Percentiles rank a stretch among this genome's conserved stretches.
Evolutionary conservation across 2,329 filamentous ascomycete genomes (phyloP).

Genomic region (Diaporthe aspalathi): DNA sequence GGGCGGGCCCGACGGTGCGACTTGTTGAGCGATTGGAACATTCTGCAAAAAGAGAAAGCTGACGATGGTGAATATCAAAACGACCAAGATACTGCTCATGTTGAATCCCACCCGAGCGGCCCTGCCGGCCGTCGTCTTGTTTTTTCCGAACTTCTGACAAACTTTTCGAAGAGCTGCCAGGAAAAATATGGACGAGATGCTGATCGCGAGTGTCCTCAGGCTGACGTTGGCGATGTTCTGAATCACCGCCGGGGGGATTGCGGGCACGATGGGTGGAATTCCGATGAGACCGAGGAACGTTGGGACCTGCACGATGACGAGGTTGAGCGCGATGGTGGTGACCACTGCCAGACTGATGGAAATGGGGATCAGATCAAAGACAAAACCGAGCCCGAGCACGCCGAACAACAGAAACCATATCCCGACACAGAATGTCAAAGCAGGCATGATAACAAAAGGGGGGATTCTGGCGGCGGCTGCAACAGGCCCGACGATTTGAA

Average conservation of each 20-base stretch:
- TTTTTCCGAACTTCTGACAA: slow-evolving; percentile 11
- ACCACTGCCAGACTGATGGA: neutral
- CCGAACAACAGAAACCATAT: slow-evolving; percentile 34
- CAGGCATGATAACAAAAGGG: slow-evolving; percentile 14
- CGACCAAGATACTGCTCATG: neutral
- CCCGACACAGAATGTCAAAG: slow-evolving; percentile 28
- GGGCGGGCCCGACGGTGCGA: neutral
- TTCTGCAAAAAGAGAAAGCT: slow-evolving; percentile 25
- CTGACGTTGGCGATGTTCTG: neutral
- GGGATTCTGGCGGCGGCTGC: slow-evolving; percentile 19
- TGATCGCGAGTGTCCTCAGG: slow-evolving; percentile 9
- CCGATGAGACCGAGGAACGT: slow-evolving; percentile 18
- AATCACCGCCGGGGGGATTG: slow-evolving; percentile 1
- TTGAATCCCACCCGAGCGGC: neutral
- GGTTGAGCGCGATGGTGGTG: neutral
- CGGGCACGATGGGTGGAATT: neutral
- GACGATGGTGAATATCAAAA: slow-evolving; percentile 19
- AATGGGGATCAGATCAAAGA: slow-evolving; percentile 22
- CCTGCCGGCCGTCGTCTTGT: neutral
- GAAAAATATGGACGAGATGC: slow-evolving; percentile 4
- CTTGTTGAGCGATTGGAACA: slow-evolving; percentile 13
- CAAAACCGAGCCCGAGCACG: slow-evolving; percentile 27
- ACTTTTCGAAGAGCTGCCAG: neutral
- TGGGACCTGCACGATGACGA: slow-evolving; percentile 12
- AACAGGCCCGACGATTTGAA: slow-evolving; percentile 22